A percentile compares a stretch with the other conserved stretches of the same genome.
These are phyloP conservation scores for Talaromyces marneffei DNA, from an alignment of 2,329 filamentous ascomycete species.

Conservation along the genomic window DNA sequence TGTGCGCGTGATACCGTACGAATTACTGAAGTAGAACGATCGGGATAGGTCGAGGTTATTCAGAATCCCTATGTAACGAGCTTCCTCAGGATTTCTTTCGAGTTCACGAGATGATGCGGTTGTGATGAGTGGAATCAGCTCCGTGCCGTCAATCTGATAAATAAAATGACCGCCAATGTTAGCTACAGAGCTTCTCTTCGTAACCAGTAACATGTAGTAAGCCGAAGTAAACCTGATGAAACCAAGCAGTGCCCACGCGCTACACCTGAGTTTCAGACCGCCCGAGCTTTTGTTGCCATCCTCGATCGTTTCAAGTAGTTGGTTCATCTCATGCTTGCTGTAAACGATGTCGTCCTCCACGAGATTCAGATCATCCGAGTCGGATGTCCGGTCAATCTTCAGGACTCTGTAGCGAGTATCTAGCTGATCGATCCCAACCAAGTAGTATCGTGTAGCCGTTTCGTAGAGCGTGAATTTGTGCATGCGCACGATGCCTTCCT, in stretches of 20 bases:
- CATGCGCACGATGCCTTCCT: conserved; percentile 59
- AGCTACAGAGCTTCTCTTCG: conserved; percentile 90
- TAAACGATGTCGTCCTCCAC: conserved; percentile 95
- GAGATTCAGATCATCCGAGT: conserved; percentile 71
- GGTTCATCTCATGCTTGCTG: conserved; percentile 83
- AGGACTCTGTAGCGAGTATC: conserved; percentile 85
- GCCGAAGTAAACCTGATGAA: conserved; percentile 94
- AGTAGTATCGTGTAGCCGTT: conserved; percentile 86
- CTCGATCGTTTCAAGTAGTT: conserved; percentile 88
- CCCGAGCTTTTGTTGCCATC: conserved; percentile 89
- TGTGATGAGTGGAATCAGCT: conserved; percentile 79
- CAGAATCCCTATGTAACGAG: conserved; percentile 79
- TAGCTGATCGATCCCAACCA: conserved; percentile 85
- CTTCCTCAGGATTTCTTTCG: conserved; percentile 84
- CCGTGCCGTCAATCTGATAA: conserved; percentile 91
- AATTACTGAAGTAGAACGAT: conserved; percentile 98
- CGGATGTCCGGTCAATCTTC: conserved; percentile 87
- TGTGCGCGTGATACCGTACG: conserved; percentile 89
- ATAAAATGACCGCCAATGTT: conserved; percentile 95
- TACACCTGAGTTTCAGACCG: conserved; percentile 82
- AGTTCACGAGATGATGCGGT: conserved; percentile 60
- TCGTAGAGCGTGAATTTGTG: conserved; percentile 98
- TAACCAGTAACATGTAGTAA: conserved; percentile 96
- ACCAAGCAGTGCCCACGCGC: conserved; percentile 86
- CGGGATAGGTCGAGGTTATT: conserved; percentile 84